Evolutionary conservation across 495 filamentous ascomycete genomes (phyloP), one percentile per base, ranked within the genome.

Genomic region (Staphylotrichum longicolle): DNA sequence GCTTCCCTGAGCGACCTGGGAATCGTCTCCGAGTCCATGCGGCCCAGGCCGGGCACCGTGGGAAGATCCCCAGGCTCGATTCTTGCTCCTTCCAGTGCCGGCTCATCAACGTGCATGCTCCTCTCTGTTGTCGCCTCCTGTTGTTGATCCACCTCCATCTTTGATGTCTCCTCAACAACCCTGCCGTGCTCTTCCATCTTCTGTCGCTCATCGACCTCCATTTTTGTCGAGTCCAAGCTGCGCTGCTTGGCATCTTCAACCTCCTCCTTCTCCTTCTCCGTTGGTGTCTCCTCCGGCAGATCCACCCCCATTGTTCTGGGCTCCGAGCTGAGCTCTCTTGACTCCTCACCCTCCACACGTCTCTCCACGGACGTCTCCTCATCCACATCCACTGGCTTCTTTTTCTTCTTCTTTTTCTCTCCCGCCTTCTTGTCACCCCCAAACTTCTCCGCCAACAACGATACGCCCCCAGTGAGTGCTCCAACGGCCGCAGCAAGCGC

Each of bases 21-120:
- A 35, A 74, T 67, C 30, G 72, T 74, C 61, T 74, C 72, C 30
- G 72, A 74, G 54, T 74, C 72, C 61, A 69, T 68, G 5, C 71
- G 68, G 12, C 68, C 66, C 42, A 74, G 68, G 12, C 61, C 12
- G 40, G 27, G 33, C 12, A 41, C 20, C 49, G 27, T 6, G n/a
- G 32, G 56, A 44, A 46, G 44, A 55, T 39, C 9, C 40, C 39
- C 5, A 15, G 20, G 33, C 34, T 45, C 9, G 45, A 14, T 42
- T 56, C 48, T 12, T 50, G 20, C 20, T 27, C 20, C 54, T 27
- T 59, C 54, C 2, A 1, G 33, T 12, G 47, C 46, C 20, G 61
- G 40, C 48, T 44, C 50, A 6, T 62, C 45, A 44, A 56, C 39
- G 8, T 53, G 2, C 30, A 51, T 27, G 41, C 46, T 32, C 47